phyloP scores from a whole-genome alignment of 2,329 filamentous ascomycete genomes.

The Coniochaeta sp. region DNA sequence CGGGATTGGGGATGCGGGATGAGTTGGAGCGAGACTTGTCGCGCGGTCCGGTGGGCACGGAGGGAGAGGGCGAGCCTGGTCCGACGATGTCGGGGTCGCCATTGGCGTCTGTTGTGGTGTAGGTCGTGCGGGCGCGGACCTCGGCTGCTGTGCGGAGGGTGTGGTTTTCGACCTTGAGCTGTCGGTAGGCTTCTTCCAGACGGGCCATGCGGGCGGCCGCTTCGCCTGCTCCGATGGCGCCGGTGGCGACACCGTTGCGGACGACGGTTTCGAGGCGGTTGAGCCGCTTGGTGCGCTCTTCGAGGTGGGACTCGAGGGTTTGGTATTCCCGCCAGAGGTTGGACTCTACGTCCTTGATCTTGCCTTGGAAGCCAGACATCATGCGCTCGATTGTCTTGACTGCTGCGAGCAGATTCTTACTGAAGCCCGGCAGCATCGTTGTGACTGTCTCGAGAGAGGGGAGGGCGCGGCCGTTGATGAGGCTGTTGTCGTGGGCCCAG shows the following conservation, averaged over 20 bases:
- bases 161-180: constrained; percentile 59
- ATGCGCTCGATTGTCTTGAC: constrained; percentile 82
- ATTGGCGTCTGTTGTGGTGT: constrained; percentile 30
- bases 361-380: constrained; percentile 69
- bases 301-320: constrained; percentile 72
- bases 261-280: constrained; percentile 80
- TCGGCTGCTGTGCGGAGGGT: constrained; percentile 61
- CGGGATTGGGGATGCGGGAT: constrained; percentile 14
- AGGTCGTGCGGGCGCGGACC: constrained; percentile 43
- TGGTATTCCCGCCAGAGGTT: constrained; percentile 91
- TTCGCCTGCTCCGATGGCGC: constrained; percentile 28
- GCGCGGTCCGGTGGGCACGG: constrained; percentile 47
- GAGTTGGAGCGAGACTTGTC: constrained; percentile 23
- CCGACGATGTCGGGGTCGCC: constrained; percentile 22
- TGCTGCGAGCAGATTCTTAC: constrained; percentile 79
- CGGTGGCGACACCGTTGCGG: constrained; percentile 53
- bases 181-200: constrained; percentile 54
- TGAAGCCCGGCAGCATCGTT: constrained; percentile 80
- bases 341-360: constrained; percentile 77
- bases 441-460: constrained; percentile 81
- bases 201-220: constrained; percentile 42
- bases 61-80: constrained; percentile 43
- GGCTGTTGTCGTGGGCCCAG: constrained; percentile 83
- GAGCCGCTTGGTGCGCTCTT: constrained; percentile 73
- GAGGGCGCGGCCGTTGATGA: constrained; percentile 78